Conservation (phyloP, 2,329 filamentous ascomycete genomes). For the Remersonia thermophila region DNA sequence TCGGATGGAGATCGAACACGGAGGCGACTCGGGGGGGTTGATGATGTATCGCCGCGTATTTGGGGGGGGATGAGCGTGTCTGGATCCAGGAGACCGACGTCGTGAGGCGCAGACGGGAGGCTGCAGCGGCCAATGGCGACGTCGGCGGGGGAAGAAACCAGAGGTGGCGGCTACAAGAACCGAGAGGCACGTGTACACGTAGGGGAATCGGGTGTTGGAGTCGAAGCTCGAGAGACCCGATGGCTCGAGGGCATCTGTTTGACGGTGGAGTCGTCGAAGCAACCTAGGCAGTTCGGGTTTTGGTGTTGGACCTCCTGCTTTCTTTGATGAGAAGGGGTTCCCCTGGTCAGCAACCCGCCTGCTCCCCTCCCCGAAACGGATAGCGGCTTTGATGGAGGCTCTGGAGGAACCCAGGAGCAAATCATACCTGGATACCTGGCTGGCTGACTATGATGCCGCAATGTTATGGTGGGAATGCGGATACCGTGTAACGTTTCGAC, state of each 20-base stretch:
- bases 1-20: constrained; percentile 3
- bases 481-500: too few species aligned
- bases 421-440: too few species aligned
- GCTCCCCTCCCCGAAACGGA: constrained; percentile 2
- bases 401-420: background rate
- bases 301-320: constrained; percentile 25
- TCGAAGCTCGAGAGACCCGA: constrained; percentile 27
- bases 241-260: constrained; percentile 32
- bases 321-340: constrained; percentile 14
- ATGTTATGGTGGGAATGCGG: background rate
- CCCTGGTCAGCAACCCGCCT: constrained; percentile 11
- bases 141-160: constrained; percentile 2
- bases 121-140: constrained; percentile 9
- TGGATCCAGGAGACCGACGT: constrained; percentile 11
- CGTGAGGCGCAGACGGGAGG: constrained; percentile 8
- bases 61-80: constrained; percentile 3
- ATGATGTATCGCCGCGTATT: too few species aligned
- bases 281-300: constrained; percentile 14
- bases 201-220: constrained; percentile 17
- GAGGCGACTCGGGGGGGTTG: constrained; percentile 6
- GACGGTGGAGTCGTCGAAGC: constrained; percentile 21
- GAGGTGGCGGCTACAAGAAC: constrained; percentile 4
- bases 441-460: background rate
- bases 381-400: constrained; percentile 3
- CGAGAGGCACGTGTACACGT: constrained; percentile 1